Percentiles rank a stretch among this genome's conserved stretches.
These are phyloP conservation scores for Torulaspora indica DNA, from an alignment of 805 yeast genomes.

Conservation along the genomic window DNA sequence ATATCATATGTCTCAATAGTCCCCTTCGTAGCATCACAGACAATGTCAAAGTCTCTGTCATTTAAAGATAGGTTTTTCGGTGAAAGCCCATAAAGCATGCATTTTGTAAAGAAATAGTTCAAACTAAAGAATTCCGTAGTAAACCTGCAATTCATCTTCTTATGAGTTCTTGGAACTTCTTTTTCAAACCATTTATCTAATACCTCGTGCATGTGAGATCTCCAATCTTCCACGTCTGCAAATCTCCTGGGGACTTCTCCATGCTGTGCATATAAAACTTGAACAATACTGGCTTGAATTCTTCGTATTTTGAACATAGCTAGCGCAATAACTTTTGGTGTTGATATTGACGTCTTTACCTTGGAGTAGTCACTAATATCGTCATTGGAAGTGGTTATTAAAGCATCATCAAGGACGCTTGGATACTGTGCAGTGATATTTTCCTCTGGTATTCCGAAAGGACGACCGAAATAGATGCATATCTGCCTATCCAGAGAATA, in stretches of 20 bases:
- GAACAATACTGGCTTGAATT: constrained; percentile 73
- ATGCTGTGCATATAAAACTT: constrained; percentile 59
- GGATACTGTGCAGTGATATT: constrained; percentile 69
- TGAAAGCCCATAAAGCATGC: constrained; percentile 70
- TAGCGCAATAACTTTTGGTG: constrained; percentile 64
- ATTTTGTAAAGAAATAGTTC: constrained; percentile 70
- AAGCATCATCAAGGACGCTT: constrained; percentile 66
- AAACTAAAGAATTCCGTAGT: constrained; percentile 63
- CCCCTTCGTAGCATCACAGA: constrained; percentile 61
- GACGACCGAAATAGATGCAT: constrained; percentile 80
- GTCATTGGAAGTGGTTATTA: constrained; percentile 41
- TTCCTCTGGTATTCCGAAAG: constrained; percentile 84
- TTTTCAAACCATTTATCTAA: constrained; percentile 59
- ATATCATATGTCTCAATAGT: constrained; percentile 60
- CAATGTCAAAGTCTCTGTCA: constrained; percentile 48
- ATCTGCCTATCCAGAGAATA: constrained; percentile 82
- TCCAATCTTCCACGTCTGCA: constrained; percentile 57
- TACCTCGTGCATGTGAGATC: constrained; percentile 43
- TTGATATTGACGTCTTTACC: constrained; percentile 42
- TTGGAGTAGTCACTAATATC: constrained; percentile 40
- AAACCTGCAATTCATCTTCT: constrained; percentile 69
- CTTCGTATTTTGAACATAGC: constrained; percentile 65
- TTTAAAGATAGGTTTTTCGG: constrained; percentile 60
- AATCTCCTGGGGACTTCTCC: constrained; percentile 67
- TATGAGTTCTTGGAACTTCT: constrained; percentile 49